These are phyloP conservation scores for Russula vinacea DNA, from an alignment of 768 basidiomycete genomes.

Conservation along the genomic window DNA sequence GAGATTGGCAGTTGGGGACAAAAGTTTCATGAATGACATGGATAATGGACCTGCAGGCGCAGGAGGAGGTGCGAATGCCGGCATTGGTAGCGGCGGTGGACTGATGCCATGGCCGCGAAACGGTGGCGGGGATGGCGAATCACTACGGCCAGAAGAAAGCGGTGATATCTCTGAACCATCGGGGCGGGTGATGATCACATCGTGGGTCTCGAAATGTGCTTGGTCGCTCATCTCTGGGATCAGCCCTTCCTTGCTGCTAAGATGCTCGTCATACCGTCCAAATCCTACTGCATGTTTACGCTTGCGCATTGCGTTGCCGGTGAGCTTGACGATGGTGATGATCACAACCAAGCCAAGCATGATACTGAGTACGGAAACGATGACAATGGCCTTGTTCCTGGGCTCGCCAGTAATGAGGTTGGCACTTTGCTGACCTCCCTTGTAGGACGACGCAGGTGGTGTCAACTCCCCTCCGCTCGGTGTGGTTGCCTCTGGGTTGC, in stretches of 20 bases:
- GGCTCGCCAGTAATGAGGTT: conserved; percentile 5
- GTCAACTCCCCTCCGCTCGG: conserved; percentile 4
- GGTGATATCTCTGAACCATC: conserved; percentile 27
- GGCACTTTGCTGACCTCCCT: conserved; percentile 1
- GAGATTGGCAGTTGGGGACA: conserved; percentile 29
- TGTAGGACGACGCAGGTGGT: background rate
- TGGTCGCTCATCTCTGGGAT: conserved; percentile 16
- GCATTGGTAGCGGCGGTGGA: conserved; percentile 21
- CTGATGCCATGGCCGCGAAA: background rate
- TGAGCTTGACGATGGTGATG: conserved; percentile 25
- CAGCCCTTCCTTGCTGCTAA: conserved; percentile 23
- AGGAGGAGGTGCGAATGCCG: conserved; percentile 28
- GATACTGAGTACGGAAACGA: conserved; percentile 25
- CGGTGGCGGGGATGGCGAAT: conserved; percentile 16
- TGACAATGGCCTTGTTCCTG: conserved; percentile 19
- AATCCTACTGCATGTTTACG: conserved; percentile 19
- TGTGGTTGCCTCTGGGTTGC: conserved; percentile 14
- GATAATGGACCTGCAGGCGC: conserved; percentile 14
- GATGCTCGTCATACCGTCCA: conserved; percentile 22
- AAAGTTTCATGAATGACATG: conserved; percentile 24
- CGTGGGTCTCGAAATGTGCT: conserved; percentile 20
- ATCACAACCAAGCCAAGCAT: conserved; percentile 26
- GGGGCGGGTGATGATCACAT: conserved; percentile 24
- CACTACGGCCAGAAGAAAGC: conserved; percentile 6
- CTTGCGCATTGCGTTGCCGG: conserved; percentile 24